These are phyloP conservation scores for Ogataea pini DNA, from an alignment of 805 yeast genomes.

Conservation along the genomic window DNA sequence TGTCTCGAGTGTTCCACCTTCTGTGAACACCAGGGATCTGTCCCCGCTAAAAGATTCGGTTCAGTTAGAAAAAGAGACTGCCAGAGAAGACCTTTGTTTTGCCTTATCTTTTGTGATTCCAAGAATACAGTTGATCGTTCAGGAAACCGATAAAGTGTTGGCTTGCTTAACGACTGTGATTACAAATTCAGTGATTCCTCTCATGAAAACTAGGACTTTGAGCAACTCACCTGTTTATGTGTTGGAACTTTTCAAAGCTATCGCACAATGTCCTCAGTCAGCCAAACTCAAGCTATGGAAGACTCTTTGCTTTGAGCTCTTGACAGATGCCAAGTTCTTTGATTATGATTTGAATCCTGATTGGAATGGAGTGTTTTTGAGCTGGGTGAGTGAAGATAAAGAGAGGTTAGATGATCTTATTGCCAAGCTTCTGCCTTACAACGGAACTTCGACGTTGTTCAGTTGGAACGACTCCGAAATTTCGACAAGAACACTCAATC, in stretches of 20 bases:
- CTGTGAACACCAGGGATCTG: conserved; percentile 8
- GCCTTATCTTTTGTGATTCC: conserved; percentile 44
- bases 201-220: conserved; percentile 46
- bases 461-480: conserved; percentile 38
- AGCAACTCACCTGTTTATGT: conserved; percentile 41
- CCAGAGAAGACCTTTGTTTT: conserved; percentile 46
- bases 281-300: conserved; percentile 61
- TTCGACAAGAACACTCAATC: conserved; percentile 37
- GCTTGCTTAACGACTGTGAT: conserved; percentile 53
- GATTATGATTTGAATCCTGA: conserved; percentile 32
- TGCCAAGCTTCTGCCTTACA: conserved; percentile 48
- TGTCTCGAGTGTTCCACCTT: conserved; percentile 3
- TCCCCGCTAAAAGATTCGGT: conserved; percentile 16
- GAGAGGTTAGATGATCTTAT: conserved; percentile 59
- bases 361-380: conserved; percentile 58
- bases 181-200: conserved; percentile 54
- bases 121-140: conserved; percentile 42
- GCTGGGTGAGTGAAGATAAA: conserved; percentile 67
- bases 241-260: conserved; percentile 43
- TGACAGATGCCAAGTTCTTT: conserved; percentile 64
- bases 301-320: conserved; percentile 57
- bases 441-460: conserved; percentile 51
- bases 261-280: conserved; percentile 37
- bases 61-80: conserved; percentile 22
- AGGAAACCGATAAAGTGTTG: conserved; percentile 63